phyloP scores from a whole-genome alignment of 345 rosid genomes.

The Syzygium aqueum region DNA sequence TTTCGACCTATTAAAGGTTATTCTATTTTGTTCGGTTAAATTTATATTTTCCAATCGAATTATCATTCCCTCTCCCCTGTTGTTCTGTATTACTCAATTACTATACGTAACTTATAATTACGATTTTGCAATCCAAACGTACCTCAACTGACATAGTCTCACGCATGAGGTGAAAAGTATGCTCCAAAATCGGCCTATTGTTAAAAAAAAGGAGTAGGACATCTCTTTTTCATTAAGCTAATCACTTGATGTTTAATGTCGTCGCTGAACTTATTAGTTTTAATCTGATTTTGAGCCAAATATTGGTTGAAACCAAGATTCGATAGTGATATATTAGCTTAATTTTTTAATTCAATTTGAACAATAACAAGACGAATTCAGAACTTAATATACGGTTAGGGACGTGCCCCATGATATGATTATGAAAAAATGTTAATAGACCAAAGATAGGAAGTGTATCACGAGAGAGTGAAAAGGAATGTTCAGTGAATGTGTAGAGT shows the following conservation, averaged over 20 bases:
- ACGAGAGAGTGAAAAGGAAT: not conserved
- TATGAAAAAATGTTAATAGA: not conserved
- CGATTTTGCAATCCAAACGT: not conserved
- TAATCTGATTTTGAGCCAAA: not conserved
- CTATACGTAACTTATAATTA: not conserved
- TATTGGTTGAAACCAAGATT: not conserved
- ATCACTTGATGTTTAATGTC: not conserved
- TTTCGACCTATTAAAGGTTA: too few species aligned
- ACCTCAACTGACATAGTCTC: not conserved
- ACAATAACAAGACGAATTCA: not conserved
- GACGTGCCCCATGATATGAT: not conserved
- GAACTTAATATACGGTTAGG: not conserved
- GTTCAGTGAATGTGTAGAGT: not conserved
- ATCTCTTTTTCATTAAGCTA: not conserved
- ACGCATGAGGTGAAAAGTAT: not conserved
- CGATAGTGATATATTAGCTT: not conserved
- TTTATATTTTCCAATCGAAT: too few species aligned
- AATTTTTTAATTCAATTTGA: not conserved
- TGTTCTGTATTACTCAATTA: not conserved
- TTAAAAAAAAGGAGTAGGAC: not conserved
- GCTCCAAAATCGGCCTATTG: not conserved
- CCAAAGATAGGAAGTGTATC: not conserved
- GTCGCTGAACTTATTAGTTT: not conserved
- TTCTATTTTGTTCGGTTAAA: too few species aligned
- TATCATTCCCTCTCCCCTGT: too few species aligned